Evolutionary conservation across 352 stramenopile species (phyloP).

Genomic region (Pelagophyceae sp.): DNA sequence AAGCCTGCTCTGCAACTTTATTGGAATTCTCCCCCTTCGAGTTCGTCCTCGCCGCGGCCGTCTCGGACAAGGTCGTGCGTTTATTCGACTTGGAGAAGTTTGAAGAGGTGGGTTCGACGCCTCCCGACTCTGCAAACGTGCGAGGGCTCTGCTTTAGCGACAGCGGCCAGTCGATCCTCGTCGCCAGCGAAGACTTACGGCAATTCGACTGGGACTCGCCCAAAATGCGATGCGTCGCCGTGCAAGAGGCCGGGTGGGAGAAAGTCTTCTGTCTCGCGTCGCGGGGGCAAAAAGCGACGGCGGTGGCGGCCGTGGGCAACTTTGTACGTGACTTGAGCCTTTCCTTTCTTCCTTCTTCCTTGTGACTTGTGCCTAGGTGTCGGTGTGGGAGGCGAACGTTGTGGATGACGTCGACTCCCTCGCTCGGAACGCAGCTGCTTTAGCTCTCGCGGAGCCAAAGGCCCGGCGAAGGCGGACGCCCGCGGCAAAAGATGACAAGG

Average conservation of each 20-base stretch:
- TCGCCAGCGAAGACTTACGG: background rate
- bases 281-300: no score
- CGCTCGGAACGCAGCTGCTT: no score
- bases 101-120: constrained; percentile 11
- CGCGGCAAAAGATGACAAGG: no score
- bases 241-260: background rate
- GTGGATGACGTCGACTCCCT: no score
- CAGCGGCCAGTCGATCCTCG: background rate
- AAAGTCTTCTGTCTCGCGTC: no score
- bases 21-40: constrained; percentile 30
- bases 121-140: background rate
- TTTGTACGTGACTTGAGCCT: no score
- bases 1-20: background rate
- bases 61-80: constrained; percentile 21
- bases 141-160: background rate
- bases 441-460: no score
- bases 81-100: constrained; percentile 30
- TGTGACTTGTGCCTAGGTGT: no score
- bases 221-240: background rate
- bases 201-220: background rate
- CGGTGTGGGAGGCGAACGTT: no score
- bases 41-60: constrained; percentile 24
- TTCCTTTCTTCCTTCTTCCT: no score
- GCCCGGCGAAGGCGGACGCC: no score
- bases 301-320: no score